Evolutionary conservation across 768 basidiomycete genomes (phyloP).

Genomic region (Boletus bicolor): DNA sequence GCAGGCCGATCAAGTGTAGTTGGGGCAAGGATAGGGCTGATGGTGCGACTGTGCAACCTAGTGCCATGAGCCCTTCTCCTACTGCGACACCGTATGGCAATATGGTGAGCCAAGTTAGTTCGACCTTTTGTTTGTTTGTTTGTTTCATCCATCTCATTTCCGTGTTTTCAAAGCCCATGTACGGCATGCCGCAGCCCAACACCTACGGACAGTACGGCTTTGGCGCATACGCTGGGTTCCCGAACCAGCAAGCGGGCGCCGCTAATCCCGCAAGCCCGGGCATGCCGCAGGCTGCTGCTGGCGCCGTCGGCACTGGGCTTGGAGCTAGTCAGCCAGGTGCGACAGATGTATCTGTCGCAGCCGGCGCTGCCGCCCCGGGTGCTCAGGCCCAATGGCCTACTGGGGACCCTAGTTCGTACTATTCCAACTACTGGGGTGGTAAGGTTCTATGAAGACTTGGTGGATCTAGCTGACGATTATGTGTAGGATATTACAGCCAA

Average conservation of each 20-base stretch:
- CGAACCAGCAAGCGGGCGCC: conserved; percentile 53
- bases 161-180: conserved; percentile 62
- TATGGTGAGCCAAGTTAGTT: conserved; percentile 48
- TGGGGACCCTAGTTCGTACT: conserved; percentile 71
- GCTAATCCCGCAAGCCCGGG: conserved; percentile 42
- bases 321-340: conserved; percentile 56
- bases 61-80: conserved; percentile 60
- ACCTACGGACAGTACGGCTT: conserved; percentile 76
- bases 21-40: conserved; percentile 97
- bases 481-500: conserved; percentile 77
- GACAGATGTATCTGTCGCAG: conserved; percentile 49
- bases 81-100: conserved; percentile 67
- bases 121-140: background rate
- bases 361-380: conserved; percentile 48
- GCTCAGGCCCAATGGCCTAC: conserved; percentile 76
- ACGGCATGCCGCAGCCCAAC: conserved; percentile 82
- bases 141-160: background rate
- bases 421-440: conserved; percentile 86
- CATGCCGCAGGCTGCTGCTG: conserved; percentile 56
- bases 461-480: conserved; percentile 14
- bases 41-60: conserved; percentile 52
- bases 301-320: conserved; percentile 52
- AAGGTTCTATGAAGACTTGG: conserved; percentile 21
- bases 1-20: conserved; percentile 94
- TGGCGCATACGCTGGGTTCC: conserved; percentile 69